A percentile compares a stretch with the other conserved stretches of the same genome.
Evolutionary conservation across 306 rosid species (phyloP).

Genomic region (Hippophae rhamnoides): DNA sequence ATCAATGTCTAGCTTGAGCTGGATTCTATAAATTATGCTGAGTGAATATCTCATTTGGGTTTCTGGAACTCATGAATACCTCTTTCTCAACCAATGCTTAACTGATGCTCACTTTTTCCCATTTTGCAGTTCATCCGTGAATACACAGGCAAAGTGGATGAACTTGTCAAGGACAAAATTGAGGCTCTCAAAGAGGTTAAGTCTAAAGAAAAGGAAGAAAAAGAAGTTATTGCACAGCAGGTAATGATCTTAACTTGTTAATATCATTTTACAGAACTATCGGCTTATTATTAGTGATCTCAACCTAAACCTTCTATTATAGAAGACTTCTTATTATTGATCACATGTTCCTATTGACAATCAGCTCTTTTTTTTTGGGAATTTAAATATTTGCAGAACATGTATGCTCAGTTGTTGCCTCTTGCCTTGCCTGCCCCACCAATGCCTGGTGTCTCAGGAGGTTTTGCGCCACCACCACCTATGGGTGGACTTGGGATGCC

Average conservation of each 20-base stretch:
- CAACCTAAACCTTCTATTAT: no score
- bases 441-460: slow-evolving; percentile 91
- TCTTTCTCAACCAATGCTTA: not conserved
- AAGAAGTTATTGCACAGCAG: slow-evolving; percentile 89
- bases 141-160: slow-evolving; percentile 93
- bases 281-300: no score
- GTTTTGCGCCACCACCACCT: slow-evolving; percentile 62
- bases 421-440: slow-evolving; percentile 99
- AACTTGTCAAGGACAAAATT: slow-evolving; percentile 76
- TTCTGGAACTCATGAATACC: not conserved
- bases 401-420: slow-evolving; percentile 95
- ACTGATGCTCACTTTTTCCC: slow-evolving; percentile 7
- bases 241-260: slow-evolving; percentile 23
- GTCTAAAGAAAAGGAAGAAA: slow-evolving; percentile 79
- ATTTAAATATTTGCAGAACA: slow-evolving; percentile 52
- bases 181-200: slow-evolving; percentile 67
- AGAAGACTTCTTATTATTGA: no score
- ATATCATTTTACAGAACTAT: no score
- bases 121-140: slow-evolving; percentile 80
- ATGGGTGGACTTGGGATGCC: slow-evolving; percentile 99
- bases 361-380: no score
- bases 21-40: not conserved
- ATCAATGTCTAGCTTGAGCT: not conserved
- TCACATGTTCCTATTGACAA: no score
- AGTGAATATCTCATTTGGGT: not conserved